These are phyloP conservation scores for Aspergillus costaricaensis DNA, from an alignment of 2,329 filamentous ascomycete species.

Conservation along the genomic window DNA sequence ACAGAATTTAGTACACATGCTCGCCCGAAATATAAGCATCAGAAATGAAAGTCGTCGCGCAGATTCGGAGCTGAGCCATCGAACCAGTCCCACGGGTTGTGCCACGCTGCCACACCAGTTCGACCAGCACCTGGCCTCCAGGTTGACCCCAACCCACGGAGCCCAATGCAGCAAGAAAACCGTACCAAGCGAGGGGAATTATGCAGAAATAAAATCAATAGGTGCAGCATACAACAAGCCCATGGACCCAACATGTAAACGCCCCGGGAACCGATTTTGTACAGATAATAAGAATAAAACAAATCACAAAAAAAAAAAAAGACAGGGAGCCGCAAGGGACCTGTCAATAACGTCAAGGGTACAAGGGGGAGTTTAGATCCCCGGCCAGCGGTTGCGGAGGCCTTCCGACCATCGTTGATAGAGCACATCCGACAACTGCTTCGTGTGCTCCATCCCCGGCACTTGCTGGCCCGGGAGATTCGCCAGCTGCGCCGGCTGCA, in stretches of 20 bases:
- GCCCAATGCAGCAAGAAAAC: neutral
- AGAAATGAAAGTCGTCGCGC: conserved; percentile 15
- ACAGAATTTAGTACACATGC: conserved; percentile 15
- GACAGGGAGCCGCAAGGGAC: conserved; percentile 13
- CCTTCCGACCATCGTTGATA: conserved; percentile 90
- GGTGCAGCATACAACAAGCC: conserved; percentile 13
- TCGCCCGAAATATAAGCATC: conserved; percentile 16
- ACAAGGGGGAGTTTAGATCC: conserved; percentile 19
- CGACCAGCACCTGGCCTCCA: conserved; percentile 17
- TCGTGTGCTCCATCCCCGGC: conserved; percentile 88
- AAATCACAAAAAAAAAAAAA: neutral
- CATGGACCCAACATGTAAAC: conserved; percentile 26
- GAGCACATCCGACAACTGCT: conserved; percentile 83
- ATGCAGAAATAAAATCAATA: conserved; percentile 12
- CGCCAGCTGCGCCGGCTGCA: conserved; percentile 40
- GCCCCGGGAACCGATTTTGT: conserved; percentile 30
- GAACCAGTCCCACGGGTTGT: neutral
- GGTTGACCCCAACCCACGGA: too few relatives aligned
- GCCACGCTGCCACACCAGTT: neutral
- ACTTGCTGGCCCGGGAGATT: conserved; percentile 59
- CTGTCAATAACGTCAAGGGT: too few relatives aligned
- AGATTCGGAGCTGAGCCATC: conserved; percentile 10
- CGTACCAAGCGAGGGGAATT: conserved; percentile 10
- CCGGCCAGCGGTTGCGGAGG: conserved; percentile 69
- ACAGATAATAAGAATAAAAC: conserved; percentile 23